phyloP scores from a whole-genome alignment of 225 moss, liverwort and hornwort species.

The Lunularia cruciata region DNA sequence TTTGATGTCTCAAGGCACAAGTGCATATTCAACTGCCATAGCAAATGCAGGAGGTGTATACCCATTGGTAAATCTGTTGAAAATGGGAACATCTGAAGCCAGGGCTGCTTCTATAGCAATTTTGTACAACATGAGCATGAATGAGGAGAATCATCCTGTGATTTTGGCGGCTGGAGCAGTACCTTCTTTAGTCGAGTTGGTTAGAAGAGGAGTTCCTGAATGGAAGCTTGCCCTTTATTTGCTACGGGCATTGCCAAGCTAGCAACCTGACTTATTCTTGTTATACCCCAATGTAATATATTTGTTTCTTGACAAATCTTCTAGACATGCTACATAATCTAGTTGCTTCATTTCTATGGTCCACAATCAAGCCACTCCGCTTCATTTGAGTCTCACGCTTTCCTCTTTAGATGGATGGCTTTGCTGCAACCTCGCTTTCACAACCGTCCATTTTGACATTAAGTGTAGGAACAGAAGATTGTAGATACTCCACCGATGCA shows the following conservation, averaged over 20 bases:
- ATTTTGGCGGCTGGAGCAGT: constrained; percentile 59
- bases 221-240: constrained; percentile 71
- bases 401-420: too few species aligned
- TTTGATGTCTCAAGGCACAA: constrained; percentile 59
- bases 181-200: constrained; percentile 46
- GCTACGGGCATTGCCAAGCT: constrained; percentile 61
- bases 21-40: constrained; percentile 57
- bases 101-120: constrained; percentile 56
- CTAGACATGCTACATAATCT: too few species aligned
- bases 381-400: too few species aligned
- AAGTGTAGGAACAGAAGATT: too few species aligned
- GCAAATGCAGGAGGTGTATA: constrained; percentile 58
- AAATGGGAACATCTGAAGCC: constrained; percentile 41
- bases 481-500: too few species aligned
- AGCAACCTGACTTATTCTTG: too few species aligned
- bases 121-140: constrained; percentile 68
- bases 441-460: too few species aligned
- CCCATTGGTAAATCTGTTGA: constrained; percentile 56
- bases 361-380: too few species aligned
- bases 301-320: too few species aligned
- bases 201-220: constrained; percentile 49
- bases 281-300: too few species aligned
- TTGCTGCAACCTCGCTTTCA: too few species aligned
- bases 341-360: too few species aligned
- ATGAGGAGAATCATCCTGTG: constrained; percentile 56